These are phyloP conservation scores for Talaromyces sp. DNA, from an alignment of 2,329 filamentous ascomycete genomes.

Conservation along the genomic window DNA sequence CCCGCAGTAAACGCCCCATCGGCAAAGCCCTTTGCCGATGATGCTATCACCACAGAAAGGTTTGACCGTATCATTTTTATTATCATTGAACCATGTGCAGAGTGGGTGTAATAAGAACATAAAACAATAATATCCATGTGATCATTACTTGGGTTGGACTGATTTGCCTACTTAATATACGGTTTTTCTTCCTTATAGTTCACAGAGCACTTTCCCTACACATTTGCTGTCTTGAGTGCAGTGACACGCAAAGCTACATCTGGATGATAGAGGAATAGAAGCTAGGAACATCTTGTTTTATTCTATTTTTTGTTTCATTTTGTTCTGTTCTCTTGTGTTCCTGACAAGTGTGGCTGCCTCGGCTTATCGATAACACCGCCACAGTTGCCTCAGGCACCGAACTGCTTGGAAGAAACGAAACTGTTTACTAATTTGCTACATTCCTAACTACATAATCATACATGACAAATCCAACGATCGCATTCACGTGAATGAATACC, in stretches of 20 bases:
- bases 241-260: background rate
- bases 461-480: background rate
- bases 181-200: background rate
- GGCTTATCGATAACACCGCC: background rate
- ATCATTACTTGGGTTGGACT: background rate
- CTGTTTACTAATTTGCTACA: background rate
- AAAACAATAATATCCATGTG: background rate
- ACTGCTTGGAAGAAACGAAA: no score
- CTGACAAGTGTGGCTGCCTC: background rate
- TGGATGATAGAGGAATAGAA: background rate
- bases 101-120: no score
- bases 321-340: no score
- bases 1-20: no score
- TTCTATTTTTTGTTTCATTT: no score
- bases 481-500: background rate
- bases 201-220: no score
- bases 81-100: no score
- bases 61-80: no score
- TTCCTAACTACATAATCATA: background rate
- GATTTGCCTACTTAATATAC: background rate
- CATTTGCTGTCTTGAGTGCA: no score
- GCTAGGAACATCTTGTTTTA: background rate
- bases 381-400: background rate
- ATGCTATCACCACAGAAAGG: no score
- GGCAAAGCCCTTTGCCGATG: background rate